Evolutionary conservation across 129 eudicot species (phyloP).

Genomic region (Ambrosia artemisiifolia): DNA sequence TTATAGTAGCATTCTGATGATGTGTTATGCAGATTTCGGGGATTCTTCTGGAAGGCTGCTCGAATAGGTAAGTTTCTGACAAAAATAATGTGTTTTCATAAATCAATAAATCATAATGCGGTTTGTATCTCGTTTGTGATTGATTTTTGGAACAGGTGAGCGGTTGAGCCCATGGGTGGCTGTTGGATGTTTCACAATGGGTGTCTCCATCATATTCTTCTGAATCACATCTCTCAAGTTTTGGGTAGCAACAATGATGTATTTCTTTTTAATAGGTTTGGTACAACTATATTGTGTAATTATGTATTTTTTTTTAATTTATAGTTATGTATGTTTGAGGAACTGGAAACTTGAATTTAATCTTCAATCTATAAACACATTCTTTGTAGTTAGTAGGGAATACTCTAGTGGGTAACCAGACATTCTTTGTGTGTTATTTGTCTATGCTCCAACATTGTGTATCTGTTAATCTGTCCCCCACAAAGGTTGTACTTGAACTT

Average conservation of each 20-base stretch:
- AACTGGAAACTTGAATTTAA: background rate
- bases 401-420: background rate
- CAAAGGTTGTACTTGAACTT: too few relatives aligned
- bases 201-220: constrained; percentile 86
- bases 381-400: background rate
- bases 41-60: constrained; percentile 95
- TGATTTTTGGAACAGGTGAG: constrained; percentile 56
- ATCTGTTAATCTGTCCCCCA: too few relatives aligned
- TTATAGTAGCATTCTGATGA: constrained; percentile 4
- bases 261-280: constrained; percentile 10
- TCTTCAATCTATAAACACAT: background rate
- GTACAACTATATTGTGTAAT: constrained; percentile 25
- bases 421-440: too few relatives aligned
- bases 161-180: constrained; percentile 98
- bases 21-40: constrained; percentile 67
- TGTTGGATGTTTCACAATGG: constrained; percentile 89
- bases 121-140: background rate
- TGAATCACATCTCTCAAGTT: constrained; percentile 24
- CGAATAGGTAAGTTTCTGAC: constrained; percentile 54
- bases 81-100: background rate
- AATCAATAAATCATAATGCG: background rate
- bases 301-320: background rate
- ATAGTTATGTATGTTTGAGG: constrained; percentile 7
- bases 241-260: background rate
- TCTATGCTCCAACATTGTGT: too few relatives aligned